phyloP scores from a whole-genome alignment of 352 stramenopile genomes.

The Phytophthora colocasiae region DNA sequence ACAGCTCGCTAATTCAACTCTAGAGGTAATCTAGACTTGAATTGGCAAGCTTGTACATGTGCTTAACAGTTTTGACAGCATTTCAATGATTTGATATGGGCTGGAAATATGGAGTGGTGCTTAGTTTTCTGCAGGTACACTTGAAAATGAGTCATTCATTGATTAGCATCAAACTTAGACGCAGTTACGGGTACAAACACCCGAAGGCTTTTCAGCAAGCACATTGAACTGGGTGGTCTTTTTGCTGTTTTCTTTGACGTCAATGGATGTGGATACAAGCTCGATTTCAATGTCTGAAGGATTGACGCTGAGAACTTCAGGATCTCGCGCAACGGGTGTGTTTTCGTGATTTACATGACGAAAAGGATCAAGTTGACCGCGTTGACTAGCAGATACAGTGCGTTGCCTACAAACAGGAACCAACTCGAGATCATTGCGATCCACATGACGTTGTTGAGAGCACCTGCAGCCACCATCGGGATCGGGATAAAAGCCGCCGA shows the following conservation, averaged over 20 bases:
- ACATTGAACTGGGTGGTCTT: slow-evolving; percentile 21
- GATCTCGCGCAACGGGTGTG: slow-evolving; percentile 33
- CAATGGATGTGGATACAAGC: slow-evolving; percentile 1
- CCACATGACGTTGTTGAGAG: slow-evolving; percentile 47
- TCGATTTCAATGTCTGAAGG: not conserved
- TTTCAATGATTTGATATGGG: not conserved
- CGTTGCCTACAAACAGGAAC: slow-evolving; percentile 44
- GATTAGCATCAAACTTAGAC: not conserved
- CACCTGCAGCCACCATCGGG: slow-evolving; percentile 35
- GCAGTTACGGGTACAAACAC: slow-evolving; percentile 1
- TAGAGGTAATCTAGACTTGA: not conserved
- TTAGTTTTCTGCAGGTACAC: not conserved
- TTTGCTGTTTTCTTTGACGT: slow-evolving; percentile 3
- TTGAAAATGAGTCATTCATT: not conserved
- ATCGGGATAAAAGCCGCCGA: slow-evolving; percentile 47
- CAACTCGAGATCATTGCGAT: slow-evolving; percentile 43
- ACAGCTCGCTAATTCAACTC: not conserved
- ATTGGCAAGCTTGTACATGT: slow-evolving; percentile 9
- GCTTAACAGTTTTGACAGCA: slow-evolving; percentile 4
- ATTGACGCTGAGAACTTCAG: slow-evolving; percentile 1
- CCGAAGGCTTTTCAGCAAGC: not conserved
- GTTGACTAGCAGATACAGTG: slow-evolving; percentile 31
- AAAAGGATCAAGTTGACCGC: slow-evolving; percentile 34
- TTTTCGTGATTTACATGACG: slow-evolving; percentile 41
- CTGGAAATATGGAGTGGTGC: not conserved